Evolutionary conservation across 2,329 filamentous ascomycete species (phyloP).

Genomic region (Penicillium sp.): DNA sequence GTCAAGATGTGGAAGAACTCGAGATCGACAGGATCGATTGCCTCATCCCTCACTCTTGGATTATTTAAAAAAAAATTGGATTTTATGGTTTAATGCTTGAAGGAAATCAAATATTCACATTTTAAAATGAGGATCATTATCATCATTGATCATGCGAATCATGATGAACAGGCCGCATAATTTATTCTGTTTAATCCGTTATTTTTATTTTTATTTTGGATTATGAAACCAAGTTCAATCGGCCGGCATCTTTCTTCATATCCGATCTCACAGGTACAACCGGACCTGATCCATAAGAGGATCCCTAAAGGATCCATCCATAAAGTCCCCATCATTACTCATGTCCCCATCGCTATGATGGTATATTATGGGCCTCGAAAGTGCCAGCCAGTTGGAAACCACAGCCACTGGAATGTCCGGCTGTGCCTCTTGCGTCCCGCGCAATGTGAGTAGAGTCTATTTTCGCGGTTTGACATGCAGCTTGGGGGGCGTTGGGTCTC

Average conservation of each 20-base stretch:
- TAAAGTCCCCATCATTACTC: neutral
- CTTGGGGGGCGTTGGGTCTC: slow-evolving; percentile 4
- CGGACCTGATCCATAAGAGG: neutral
- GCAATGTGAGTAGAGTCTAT: slow-evolving; percentile 38
- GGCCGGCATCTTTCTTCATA: neutral
- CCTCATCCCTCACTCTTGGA: slow-evolving; percentile 20
- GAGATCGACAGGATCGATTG: slow-evolving; percentile 28
- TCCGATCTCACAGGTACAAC: slow-evolving; percentile 4
- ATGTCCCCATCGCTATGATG: neutral
- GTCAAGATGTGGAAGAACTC: neutral
- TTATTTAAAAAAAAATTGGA: too few relatives aligned
- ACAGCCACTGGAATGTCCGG: slow-evolving; percentile 31
- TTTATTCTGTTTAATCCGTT: neutral
- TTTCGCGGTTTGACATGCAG: slow-evolving; percentile 30
- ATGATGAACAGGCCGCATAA: slow-evolving; percentile 7
- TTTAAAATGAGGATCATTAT: neutral
- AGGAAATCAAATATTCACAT: neutral
- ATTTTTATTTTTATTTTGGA: neutral
- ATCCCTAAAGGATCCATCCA: neutral
- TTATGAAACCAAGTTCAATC: slow-evolving; percentile 2
- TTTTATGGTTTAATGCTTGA: slow-evolving; percentile 2
- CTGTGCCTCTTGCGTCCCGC: slow-evolving; percentile 32
- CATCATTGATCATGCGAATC: slow-evolving; percentile 9
- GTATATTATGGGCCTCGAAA: neutral
- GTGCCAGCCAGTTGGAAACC: neutral